A percentile compares a stretch with the other conserved stretches of the same genome.
Evolutionary conservation across 1,284 basidiomycete species (phyloP).

Genomic region (Boletus subluridellus): DNA sequence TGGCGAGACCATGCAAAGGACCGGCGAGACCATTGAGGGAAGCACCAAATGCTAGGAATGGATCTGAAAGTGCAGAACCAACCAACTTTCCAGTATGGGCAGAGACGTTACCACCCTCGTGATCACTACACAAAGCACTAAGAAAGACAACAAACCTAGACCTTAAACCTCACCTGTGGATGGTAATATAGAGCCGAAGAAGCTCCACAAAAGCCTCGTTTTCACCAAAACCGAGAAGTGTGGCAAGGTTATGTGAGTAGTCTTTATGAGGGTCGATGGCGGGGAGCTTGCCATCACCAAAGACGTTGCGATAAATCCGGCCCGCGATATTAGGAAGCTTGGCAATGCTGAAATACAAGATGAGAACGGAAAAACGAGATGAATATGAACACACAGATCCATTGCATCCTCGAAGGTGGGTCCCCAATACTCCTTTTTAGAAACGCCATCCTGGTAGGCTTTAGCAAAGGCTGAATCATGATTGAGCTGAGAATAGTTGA

Average conservation of each 20-base stretch:
- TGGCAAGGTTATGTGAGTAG: constrained; percentile 91
- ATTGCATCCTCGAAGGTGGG: constrained; percentile 95
- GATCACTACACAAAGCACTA: constrained; percentile 57
- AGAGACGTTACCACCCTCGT: constrained; percentile 98
- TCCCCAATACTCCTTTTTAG: constrained; percentile 98
- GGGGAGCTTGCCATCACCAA: constrained; percentile 85
- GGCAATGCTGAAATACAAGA: constrained; percentile 63
- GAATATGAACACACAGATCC: constrained; percentile 64
- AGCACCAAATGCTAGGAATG: constrained; percentile 93
- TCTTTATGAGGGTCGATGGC: constrained; percentile 86
- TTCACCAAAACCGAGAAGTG: constrained; percentile 90
- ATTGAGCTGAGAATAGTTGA: constrained; percentile 61
- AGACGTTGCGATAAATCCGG: constrained; percentile 95
- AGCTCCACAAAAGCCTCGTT: constrained; percentile 90
- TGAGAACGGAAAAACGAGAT: constrained; percentile 9
- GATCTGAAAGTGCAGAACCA: constrained; percentile 96
- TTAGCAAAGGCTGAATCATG: constrained; percentile 97
- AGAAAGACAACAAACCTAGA: neutral
- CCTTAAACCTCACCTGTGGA: constrained; percentile 64
- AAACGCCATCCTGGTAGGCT: constrained; percentile 88
- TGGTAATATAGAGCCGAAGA: constrained; percentile 94
- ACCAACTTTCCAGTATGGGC: constrained; percentile 96
- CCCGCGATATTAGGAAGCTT: constrained; percentile 97
- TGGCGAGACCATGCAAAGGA: constrained; percentile 94
- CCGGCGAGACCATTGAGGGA: constrained; percentile 96